Percentiles rank a stretch among this genome's conserved stretches.
Conservation (phyloP, 2,329 filamentous ascomycete species). For the Trichoderma semiorbis region DNA sequence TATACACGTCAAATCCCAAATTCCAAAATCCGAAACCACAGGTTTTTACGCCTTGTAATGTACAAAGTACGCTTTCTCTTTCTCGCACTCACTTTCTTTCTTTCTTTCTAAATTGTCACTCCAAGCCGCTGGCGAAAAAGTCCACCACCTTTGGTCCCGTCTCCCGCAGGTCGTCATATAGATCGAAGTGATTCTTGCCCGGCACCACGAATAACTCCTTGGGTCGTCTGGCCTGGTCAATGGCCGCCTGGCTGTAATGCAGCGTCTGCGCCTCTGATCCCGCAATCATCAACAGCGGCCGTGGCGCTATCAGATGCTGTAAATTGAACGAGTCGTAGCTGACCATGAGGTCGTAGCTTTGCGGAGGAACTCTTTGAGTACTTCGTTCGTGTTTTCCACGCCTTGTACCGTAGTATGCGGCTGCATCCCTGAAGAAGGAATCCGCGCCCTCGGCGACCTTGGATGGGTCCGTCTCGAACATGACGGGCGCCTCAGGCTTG, state of each 20-base stretch:
- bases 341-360: slow-evolving; percentile 17
- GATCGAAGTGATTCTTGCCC: slow-evolving; percentile 20
- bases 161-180: slow-evolving; percentile 19
- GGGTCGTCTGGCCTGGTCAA: slow-evolving; percentile 17
- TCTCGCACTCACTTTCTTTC: neutral
- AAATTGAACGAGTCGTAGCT: slow-evolving; percentile 19
- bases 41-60: neutral
- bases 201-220: slow-evolving; percentile 20
- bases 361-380: slow-evolving; percentile 7
- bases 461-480: slow-evolving; percentile 8
- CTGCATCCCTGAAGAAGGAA: slow-evolving; percentile 15
- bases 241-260: slow-evolving; percentile 15
- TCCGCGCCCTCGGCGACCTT: neutral
- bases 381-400: slow-evolving; percentile 19
- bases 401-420: slow-evolving; percentile 20
- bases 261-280: slow-evolving; percentile 20
- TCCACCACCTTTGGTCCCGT: slow-evolving; percentile 20
- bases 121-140: slow-evolving; percentile 23
- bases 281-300: slow-evolving; percentile 22
- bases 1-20: neutral
- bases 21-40: neutral
- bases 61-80: neutral
- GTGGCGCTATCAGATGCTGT: slow-evolving; percentile 19
- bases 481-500: neutral
- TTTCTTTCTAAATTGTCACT: neutral